Base-by-base conservation (phyloP, 2,329 filamentous ascomycete species). In the Curvularia eragrostidis region DNA sequence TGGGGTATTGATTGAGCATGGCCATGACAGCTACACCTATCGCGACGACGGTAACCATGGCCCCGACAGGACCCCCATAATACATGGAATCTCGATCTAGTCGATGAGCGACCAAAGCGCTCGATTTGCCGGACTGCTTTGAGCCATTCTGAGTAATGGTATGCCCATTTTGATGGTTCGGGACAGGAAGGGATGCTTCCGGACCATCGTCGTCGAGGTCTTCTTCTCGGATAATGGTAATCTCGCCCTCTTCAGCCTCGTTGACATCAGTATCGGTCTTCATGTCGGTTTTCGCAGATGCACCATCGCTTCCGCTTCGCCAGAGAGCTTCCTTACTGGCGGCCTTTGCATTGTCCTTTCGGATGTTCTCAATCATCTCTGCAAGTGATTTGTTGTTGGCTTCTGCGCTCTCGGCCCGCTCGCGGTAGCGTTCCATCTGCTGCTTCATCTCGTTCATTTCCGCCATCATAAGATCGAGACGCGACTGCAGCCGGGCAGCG, bases 281-380 rank as follows among this genome's bases (percentile, higher is more conserved):
- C 18, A 50, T 28, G 13, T 49, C 41, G 15, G 66, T 58, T 47
- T 48, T 48, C 23, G 59, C 48, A 30, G 44, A 47, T 28, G 68
- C 59, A 52, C 60, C 63, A 32, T 67, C 59, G 50, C 70, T 74
- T 48, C 66, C 63, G 52, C 71, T 69, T 36, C 65, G 65, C 28
- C 65, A 67, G 24, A 67, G 68, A 42, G 65, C 66, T 23, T 71
- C 71, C 58, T 74, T 70, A 52, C 56, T 62, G 34, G 66, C 78
- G 3, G 78, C 78, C n/a, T 77, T 80, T 30, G 77, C 78, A 66
- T 88, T 87, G 66, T 93, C 88, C 67, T 82, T 83, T 52, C 93
- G 87, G 54, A 97, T 89, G 64, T 89, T 89, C 67, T 91, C 83
- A 12, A 97, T 88, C 91, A 98, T 95, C 72, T 97, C 91, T 1